Base-by-base conservation (phyloP, 148 eudicot species). In the Chenopodium quinoa region DNA sequence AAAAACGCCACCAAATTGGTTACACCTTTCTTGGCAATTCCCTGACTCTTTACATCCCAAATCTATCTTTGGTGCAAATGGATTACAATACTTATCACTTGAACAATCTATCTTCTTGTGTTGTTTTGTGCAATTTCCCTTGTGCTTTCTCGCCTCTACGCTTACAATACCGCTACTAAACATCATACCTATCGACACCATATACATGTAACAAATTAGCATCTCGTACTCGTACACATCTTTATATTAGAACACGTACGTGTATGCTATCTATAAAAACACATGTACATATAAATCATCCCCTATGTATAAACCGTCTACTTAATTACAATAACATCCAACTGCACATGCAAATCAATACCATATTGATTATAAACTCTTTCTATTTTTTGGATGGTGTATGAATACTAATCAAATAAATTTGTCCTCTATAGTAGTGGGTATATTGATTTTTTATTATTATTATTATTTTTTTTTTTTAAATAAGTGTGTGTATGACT, bases 1-100 rank as follows among this genome's bases (percentile, higher is more conserved):
- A 60, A 80, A 72, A 1, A 80, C 66, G 23, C 77, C 82, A 62
- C 56, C 82, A 73, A 80, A 80, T 72, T 80, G 56, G 56, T 73
- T 80, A 60, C 82, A 80, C 29, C 13, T 72, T 62, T 65, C 52
- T 73, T 80, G 71, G 46, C 82, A 80, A 40, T 9, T 25, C 27
- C 71, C 77, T 11, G 82, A 80, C 52, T 73, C 4, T 73, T 73
- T 44, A 67, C 82, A 80, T 0, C 58, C 62, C 16, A 80, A 44
- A 75, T 62, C 32, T 9, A 80, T 80, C 73, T 73, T 80, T n/a
- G 82, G 46, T 0, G 74, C 69, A 73, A 80, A 80, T 19, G 82
- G 82, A 29, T 80, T 16, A 37, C 82, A 80, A 80, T 62, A 34
- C 16, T 14, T 19, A 73, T 72, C 29, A 80, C 77, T 73, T 27